A percentile compares a stretch with the other conserved stretches of the same genome.
Conservation (phyloP, 208 protist genomes). For the Crithidia mellificae region DNA sequence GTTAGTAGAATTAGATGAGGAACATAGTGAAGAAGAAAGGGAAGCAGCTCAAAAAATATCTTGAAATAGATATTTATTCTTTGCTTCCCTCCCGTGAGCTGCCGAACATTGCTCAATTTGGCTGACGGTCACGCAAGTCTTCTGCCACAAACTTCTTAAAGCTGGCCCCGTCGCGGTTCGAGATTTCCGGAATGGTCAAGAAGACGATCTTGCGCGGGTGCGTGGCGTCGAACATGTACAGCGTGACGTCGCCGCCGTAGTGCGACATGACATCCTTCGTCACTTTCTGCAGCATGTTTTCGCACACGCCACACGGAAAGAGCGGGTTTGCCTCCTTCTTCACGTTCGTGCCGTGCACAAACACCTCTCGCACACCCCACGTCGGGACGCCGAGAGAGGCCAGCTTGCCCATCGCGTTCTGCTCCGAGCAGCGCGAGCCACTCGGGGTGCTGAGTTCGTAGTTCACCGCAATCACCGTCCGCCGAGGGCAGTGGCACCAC, state of each 20-base stretch:
- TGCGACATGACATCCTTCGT: slow-evolving; percentile 64
- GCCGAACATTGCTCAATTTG: background rate
- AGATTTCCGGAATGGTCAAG: slow-evolving; percentile 84
- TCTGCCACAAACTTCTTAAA: slow-evolving; percentile 82
- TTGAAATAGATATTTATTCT: no score
- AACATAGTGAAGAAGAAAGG: no score
- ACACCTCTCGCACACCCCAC: slow-evolving; percentile 78
- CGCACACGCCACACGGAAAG: slow-evolving; percentile 90
- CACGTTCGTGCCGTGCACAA: slow-evolving; percentile 75
- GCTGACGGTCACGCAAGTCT: slow-evolving; percentile 42
- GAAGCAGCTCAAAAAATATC: background rate
- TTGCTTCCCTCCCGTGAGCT: background rate
- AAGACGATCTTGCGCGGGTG: slow-evolving; percentile 77
- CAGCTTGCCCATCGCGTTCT: slow-evolving; percentile 88
- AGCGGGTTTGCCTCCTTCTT: slow-evolving; percentile 83
- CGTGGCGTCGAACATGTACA: slow-evolving; percentile 90
- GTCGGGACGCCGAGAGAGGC: slow-evolving; percentile 78
- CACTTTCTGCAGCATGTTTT: slow-evolving; percentile 90
- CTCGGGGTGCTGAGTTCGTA: slow-evolving; percentile 91
- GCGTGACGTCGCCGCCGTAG: slow-evolving; percentile 75
- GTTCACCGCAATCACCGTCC: slow-evolving; percentile 80
- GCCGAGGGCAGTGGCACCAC: slow-evolving; percentile 78
- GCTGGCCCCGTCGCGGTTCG: slow-evolving; percentile 59
- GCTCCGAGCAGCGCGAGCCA: slow-evolving; percentile 88
- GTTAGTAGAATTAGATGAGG: no score